phyloP scores from a whole-genome alignment of 306 rosid genomes.

The Dryas alaskensis region DNA sequence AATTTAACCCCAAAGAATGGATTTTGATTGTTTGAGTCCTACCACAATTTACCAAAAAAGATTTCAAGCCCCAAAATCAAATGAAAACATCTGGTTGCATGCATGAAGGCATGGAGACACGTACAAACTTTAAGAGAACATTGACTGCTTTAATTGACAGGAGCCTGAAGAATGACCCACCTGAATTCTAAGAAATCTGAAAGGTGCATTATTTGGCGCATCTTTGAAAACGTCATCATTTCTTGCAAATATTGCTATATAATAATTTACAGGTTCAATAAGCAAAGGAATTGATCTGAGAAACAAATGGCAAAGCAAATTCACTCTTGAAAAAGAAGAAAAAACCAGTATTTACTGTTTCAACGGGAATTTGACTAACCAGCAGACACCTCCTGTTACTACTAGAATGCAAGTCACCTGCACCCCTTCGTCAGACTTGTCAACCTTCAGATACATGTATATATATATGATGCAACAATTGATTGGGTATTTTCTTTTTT shows the following conservation, averaged over 20 bases:
- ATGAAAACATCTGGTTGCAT: too few relatives aligned
- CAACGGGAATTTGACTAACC: slow-evolving; percentile 8
- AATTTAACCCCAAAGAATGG: too few relatives aligned
- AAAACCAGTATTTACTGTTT: slow-evolving; percentile 21
- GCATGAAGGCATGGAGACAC: too few relatives aligned
- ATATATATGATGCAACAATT: slow-evolving; percentile 14
- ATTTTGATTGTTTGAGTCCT: too few relatives aligned
- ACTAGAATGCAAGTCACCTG: neutral
- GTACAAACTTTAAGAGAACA: too few relatives aligned
- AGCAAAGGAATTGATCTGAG: slow-evolving; percentile 22
- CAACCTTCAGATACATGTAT: neutral
- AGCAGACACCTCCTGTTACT: neutral
- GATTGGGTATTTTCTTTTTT: neutral
- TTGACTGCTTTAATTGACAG: too few relatives aligned
- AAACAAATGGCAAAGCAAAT: slow-evolving; percentile 35
- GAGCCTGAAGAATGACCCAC: too few relatives aligned
- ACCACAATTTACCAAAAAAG: too few relatives aligned
- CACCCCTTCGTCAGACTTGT: neutral
- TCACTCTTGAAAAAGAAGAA: slow-evolving; percentile 26
- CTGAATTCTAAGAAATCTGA: too few relatives aligned
- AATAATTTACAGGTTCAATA: slow-evolving; percentile 46
- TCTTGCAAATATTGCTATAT: slow-evolving; percentile 34
- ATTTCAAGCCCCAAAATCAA: too few relatives aligned
- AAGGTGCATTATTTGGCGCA: neutral
- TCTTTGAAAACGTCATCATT: slow-evolving; percentile 4